Percentiles rank a stretch among this genome's conserved stretches.
phyloP scores from a whole-genome alignment of 176 grass and related monocot genomes.

The Lolium multiflorum region DNA sequence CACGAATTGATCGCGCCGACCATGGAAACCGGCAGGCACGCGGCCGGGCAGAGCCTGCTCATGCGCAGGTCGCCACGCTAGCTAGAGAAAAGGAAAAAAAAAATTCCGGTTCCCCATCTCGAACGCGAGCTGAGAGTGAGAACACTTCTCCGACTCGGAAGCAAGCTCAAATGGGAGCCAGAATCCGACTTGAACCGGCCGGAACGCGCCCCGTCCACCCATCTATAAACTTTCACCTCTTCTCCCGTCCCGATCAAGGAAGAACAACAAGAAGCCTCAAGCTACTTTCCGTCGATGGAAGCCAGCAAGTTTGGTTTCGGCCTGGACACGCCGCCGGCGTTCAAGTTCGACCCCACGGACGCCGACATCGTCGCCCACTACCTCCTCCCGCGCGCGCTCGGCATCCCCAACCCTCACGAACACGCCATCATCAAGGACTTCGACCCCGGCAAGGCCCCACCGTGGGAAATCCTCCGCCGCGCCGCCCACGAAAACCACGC shows the following conservation, averaged over 20 bases:
- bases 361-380: constrained; percentile 13
- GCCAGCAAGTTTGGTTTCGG: constrained; percentile 5
- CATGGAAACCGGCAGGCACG: no score
- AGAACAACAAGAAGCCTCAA: no score
- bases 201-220: no score
- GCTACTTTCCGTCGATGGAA: constrained; percentile 18
- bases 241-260: background rate
- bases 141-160: no score
- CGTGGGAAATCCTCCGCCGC: constrained; percentile 37
- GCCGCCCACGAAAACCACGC: background rate
- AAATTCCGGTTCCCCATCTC: no score
- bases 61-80: no score
- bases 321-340: background rate
- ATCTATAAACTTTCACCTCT: background rate
- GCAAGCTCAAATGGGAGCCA: no score
- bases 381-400: constrained; percentile 23
- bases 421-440: constrained; percentile 27
- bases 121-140: no score
- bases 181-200: background rate
- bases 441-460: constrained; percentile 11
- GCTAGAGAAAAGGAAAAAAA: no score
- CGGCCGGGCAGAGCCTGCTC: no score
- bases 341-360: constrained; percentile 38
- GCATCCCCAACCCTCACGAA: background rate
- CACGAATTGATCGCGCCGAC: no score